phyloP scores from a whole-genome alignment of 1,139 yeast species.

The Diutina siamensis region DNA sequence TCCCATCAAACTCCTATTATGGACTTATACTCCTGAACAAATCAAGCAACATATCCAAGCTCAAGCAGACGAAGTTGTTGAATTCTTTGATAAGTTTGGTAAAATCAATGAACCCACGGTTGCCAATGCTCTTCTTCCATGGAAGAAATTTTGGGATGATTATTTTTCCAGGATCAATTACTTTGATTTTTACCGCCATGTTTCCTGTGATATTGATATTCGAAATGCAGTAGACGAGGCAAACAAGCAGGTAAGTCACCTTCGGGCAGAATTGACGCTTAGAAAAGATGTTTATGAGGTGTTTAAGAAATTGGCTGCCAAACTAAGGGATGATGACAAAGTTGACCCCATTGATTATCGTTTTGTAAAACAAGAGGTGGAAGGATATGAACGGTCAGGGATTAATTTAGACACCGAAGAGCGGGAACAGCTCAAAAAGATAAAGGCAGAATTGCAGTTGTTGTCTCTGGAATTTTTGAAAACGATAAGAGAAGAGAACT shows the following conservation, averaged over 20 bases:
- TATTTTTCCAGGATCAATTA: slow-evolving; percentile 33
- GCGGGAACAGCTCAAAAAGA: no score
- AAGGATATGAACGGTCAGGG: slow-evolving; percentile 45
- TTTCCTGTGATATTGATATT: slow-evolving; percentile 46
- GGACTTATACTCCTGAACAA: no score
- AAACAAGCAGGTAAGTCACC: slow-evolving; percentile 43
- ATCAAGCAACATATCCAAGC: no score
- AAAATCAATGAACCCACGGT: slow-evolving; percentile 43
- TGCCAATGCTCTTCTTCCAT: slow-evolving; percentile 42
- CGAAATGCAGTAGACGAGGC: slow-evolving; percentile 64
- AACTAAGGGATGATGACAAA: slow-evolving; percentile 37
- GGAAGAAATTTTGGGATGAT: slow-evolving; percentile 37
- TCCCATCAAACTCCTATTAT: no score
- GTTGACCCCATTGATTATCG: slow-evolving; percentile 62
- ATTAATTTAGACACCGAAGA: slow-evolving; percentile 49
- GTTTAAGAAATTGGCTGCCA: slow-evolving; percentile 39
- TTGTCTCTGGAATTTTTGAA: slow-evolving; percentile 34
- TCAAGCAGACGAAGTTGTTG: no score
- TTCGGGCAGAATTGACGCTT: slow-evolving; percentile 48
- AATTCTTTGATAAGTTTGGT: no score
- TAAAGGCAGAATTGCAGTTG: no score
- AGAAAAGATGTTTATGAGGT: slow-evolving; percentile 58
- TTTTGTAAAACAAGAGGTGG: slow-evolving; percentile 42
- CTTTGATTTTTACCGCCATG: slow-evolving; percentile 61
- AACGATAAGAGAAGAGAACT: slow-evolving; percentile 64